Evolutionary conservation across 2,329 filamentous ascomycete species (phyloP).

Genomic region (Eurotiales sp.): DNA sequence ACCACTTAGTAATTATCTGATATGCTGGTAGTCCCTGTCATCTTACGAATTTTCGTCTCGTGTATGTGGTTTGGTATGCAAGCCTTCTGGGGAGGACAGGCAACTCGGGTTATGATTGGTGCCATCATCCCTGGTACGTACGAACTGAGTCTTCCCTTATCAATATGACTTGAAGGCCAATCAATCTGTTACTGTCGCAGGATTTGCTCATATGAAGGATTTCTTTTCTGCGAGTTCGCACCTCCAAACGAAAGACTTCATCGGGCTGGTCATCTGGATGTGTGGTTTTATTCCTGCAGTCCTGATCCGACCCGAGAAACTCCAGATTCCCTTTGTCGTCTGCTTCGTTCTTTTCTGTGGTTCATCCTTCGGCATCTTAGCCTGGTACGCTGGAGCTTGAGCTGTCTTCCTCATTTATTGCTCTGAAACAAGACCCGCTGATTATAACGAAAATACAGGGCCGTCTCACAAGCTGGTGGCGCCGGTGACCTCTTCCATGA

Average conservation of each 20-base stretch:
- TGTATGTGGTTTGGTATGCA: slow-evolving; percentile 21
- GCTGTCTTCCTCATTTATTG: neutral
- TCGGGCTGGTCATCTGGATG: slow-evolving; percentile 35
- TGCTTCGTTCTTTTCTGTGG: slow-evolving; percentile 21
- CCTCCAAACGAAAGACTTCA: slow-evolving; percentile 34
- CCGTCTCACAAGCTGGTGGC: slow-evolving; percentile 11
- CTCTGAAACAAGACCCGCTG: neutral
- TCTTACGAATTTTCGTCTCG: slow-evolving; percentile 19
- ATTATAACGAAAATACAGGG: neutral
- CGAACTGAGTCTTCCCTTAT: neutral
- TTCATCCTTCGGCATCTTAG: slow-evolving; percentile 20
- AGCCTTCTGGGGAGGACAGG: slow-evolving; percentile 22
- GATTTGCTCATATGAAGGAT: slow-evolving; percentile 34
- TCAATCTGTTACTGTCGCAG: slow-evolving; percentile 26
- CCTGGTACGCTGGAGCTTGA: slow-evolving; percentile 14
- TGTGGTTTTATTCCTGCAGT: slow-evolving; percentile 37
- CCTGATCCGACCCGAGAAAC: slow-evolving; percentile 40
- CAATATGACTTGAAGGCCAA: neutral
- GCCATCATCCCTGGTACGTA: slow-evolving; percentile 18
- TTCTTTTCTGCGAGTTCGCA: slow-evolving; percentile 28
- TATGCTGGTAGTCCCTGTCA: slow-evolving; percentile 14
- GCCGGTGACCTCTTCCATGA: slow-evolving; percentile 19
- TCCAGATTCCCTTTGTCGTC: slow-evolving; percentile 19
- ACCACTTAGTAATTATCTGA: neutral
- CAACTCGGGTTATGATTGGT: slow-evolving; percentile 20